Percentiles rank a stretch among this genome's conserved stretches.
These are phyloP conservation scores for Daldinia vernicosa DNA, from an alignment of 495 filamentous ascomycete genomes.

Conservation along the genomic window DNA sequence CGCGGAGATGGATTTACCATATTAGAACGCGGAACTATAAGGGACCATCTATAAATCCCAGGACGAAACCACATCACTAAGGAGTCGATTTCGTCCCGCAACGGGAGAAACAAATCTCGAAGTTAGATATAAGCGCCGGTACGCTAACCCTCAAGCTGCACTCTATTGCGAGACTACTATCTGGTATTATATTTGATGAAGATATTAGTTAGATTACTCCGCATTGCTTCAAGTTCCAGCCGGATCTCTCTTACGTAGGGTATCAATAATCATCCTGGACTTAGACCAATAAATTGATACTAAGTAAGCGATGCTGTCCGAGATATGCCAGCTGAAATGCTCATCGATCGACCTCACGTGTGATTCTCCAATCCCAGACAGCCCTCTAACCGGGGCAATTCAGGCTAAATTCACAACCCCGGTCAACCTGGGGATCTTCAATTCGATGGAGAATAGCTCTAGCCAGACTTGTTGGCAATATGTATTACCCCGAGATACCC, in stretches of 20 bases:
- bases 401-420: conserved; percentile 42
- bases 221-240: background rate
- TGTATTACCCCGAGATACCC: conserved; percentile 41
- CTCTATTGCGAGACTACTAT: background rate
- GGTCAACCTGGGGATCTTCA: conserved; percentile 1
- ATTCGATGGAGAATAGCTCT: conserved; percentile 3
- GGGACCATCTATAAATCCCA: background rate
- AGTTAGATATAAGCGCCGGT: background rate
- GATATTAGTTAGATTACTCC: background rate
- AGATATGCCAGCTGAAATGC: background rate
- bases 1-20: background rate
- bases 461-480: conserved; percentile 4
- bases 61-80: background rate
- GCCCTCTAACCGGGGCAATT: conserved; percentile 29
- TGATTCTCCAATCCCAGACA: conserved; percentile 19
- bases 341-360: conserved; percentile 19
- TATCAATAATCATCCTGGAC: background rate
- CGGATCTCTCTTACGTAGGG: background rate
- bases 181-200: background rate
- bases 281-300: background rate
- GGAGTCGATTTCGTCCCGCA: background rate
- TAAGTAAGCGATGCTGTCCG: background rate
- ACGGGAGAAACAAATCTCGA: background rate
- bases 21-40: background rate
- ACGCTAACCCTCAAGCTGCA: background rate